phyloP scores from a whole-genome alignment of 768 basidiomycete genomes.

The Clitopilus passeckerianus region DNA sequence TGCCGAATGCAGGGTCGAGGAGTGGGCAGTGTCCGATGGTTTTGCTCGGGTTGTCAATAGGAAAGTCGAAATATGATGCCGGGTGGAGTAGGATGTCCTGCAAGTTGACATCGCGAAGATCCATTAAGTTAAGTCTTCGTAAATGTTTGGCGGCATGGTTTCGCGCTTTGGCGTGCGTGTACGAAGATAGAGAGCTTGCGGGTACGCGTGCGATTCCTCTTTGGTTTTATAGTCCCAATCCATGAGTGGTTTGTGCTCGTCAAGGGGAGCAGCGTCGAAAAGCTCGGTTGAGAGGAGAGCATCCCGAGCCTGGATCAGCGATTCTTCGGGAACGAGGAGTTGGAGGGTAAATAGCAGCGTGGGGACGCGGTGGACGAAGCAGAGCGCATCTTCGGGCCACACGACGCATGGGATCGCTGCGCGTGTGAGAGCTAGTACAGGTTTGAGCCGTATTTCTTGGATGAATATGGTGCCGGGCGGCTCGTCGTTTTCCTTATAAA shows the following conservation, averaged over 20 bases:
- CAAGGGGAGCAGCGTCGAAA: neutral
- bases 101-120: neutral
- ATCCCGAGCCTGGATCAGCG: neutral
- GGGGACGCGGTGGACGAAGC: neutral
- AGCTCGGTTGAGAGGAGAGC: neutral
- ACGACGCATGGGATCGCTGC: neutral
- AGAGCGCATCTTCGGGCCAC: neutral
- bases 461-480: too few species aligned
- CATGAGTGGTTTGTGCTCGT: neutral
- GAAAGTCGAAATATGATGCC: neutral
- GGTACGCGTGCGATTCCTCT: neutral
- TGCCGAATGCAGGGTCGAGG: neutral
- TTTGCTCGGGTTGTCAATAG: neutral
- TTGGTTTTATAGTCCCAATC: neutral
- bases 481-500: too few species aligned
- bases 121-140: neutral
- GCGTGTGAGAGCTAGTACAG: neutral
- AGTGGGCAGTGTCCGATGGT: neutral
- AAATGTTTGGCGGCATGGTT: too few species aligned
- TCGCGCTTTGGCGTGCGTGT: too few species aligned
- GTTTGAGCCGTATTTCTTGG: neutral
- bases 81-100: neutral
- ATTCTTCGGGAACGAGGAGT: neutral
- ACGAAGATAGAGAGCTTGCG: neutral
- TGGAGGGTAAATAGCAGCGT: neutral